Percentiles rank a stretch among this genome's conserved stretches.
Conservation (phyloP, 371 early-diverging fungal genomes). For the Cokeromyces recurvatus region DNA sequence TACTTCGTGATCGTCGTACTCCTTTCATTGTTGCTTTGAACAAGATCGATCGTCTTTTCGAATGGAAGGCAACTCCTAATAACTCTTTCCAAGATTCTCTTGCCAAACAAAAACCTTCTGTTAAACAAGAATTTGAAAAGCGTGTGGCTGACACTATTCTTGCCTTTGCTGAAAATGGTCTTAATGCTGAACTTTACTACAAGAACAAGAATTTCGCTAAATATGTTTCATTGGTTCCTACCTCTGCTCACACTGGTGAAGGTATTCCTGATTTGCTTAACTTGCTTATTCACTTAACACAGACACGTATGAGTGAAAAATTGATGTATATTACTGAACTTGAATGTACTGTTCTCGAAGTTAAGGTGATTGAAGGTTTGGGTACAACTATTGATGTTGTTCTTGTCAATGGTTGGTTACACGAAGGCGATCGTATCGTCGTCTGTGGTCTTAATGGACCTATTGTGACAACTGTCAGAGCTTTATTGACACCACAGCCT, state of each 20-base stretch:
- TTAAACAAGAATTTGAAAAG: conserved; percentile 87
- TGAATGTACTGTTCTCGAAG: conserved; percentile 99
- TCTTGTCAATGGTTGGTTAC: conserved; percentile 95
- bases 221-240: conserved; percentile 98
- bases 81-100: conserved; percentile 82
- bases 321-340: conserved; percentile 96
- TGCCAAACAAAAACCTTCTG: conserved; percentile 71
- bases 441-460: conserved; percentile 98
- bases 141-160: conserved; percentile 80
- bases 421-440: conserved; percentile 98
- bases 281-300: conserved; percentile 91
- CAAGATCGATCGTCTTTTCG: conserved; percentile 99
- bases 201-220: conserved; percentile 95
- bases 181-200: conserved; percentile 95
- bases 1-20: conserved; percentile 94
- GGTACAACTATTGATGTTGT: conserved; percentile 99
- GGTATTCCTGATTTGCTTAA: conserved; percentile 98
- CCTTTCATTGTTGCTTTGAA: conserved; percentile 99
- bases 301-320: conserved; percentile 92
- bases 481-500: conserved; percentile 98
- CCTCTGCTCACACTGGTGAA: conserved; percentile 99
- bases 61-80: conserved; percentile 89
- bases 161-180: conserved; percentile 97
- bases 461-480: conserved; percentile 93
- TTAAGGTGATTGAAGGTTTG: conserved; percentile 99